These are phyloP conservation scores for Talaromyces sp. DNA, from an alignment of 2,329 filamentous ascomycete species.

Conservation along the genomic window DNA sequence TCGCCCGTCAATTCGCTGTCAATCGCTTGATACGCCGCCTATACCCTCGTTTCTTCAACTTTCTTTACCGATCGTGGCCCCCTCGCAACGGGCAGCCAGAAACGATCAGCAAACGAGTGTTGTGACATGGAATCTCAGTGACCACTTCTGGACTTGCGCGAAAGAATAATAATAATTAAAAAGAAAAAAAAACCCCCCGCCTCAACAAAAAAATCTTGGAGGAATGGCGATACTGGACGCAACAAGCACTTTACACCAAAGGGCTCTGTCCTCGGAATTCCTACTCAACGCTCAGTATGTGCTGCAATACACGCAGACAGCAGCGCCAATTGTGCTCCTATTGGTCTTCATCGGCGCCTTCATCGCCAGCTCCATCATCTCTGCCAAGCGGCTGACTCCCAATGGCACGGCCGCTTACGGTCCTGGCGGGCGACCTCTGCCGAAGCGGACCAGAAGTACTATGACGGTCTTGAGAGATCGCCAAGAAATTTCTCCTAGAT, in stretches of 20 bases:
- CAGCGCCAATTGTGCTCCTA: constrained; percentile 61
- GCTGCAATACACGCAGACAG: constrained; percentile 48
- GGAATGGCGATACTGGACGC: constrained; percentile 7
- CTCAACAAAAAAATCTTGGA: constrained; percentile 6
- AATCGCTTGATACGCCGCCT: not conserved
- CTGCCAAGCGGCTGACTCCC: constrained; percentile 44
- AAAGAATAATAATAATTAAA: not conserved
- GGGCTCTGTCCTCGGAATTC: constrained; percentile 32
- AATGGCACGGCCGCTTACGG: constrained; percentile 55
- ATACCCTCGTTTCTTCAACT: constrained; percentile 4
- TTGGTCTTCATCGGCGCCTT: constrained; percentile 61
- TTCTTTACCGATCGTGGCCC: constrained; percentile 10
- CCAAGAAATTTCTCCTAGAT: constrained; percentile 58
- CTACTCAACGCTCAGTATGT: constrained; percentile 47
- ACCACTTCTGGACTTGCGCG: constrained; percentile 4
- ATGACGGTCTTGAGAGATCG: constrained; percentile 42
- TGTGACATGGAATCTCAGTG: constrained; percentile 13
- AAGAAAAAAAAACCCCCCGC: not conserved
- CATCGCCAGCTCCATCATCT: constrained; percentile 55
- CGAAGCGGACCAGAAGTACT: constrained; percentile 54
- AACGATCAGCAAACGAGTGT: not conserved
- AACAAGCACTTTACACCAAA: constrained; percentile 15
- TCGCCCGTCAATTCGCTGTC: not conserved
- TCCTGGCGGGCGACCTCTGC: constrained; percentile 84
- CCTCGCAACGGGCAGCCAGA: not conserved